Conservation (phyloP, 2,329 filamentous ascomycete genomes). For the Fonsecaea multimorphosa region DNA sequence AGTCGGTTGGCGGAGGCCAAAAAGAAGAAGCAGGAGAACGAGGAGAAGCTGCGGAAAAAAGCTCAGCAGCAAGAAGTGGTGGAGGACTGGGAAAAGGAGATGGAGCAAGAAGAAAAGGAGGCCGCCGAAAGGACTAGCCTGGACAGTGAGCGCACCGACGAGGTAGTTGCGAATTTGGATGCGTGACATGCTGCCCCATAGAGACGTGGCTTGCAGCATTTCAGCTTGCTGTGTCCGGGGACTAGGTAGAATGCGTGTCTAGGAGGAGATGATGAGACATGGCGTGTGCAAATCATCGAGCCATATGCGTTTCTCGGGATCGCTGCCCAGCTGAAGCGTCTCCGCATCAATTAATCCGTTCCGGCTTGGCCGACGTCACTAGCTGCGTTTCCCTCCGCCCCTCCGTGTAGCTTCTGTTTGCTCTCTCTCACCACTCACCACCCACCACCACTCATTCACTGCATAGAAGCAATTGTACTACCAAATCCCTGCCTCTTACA, state of each 20-base stretch:
- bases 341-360: constrained; percentile 8
- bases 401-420: neutral
- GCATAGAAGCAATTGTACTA: neutral
- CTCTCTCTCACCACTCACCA: neutral
- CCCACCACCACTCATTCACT: neutral
- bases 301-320: neutral
- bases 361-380: constrained; percentile 20
- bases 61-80: constrained; percentile 43
- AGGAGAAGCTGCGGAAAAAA: constrained; percentile 41
- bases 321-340: neutral
- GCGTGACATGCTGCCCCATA: neutral
- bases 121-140: constrained; percentile 17
- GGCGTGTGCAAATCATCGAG: neutral
- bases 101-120: constrained; percentile 49
- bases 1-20: constrained; percentile 42
- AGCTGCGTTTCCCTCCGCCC: neutral
- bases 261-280: neutral
- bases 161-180: neutral
- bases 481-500: neutral
- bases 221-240: neutral
- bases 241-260: neutral
- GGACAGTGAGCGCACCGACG: neutral
- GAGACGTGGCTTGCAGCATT: constrained; percentile 13
- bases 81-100: constrained; percentile 56
- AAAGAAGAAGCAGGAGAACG: constrained; percentile 50